These are phyloP conservation scores for Saururus chinensis DNA, from an alignment of 164 flowering plant genomes.

Conservation along the genomic window DNA sequence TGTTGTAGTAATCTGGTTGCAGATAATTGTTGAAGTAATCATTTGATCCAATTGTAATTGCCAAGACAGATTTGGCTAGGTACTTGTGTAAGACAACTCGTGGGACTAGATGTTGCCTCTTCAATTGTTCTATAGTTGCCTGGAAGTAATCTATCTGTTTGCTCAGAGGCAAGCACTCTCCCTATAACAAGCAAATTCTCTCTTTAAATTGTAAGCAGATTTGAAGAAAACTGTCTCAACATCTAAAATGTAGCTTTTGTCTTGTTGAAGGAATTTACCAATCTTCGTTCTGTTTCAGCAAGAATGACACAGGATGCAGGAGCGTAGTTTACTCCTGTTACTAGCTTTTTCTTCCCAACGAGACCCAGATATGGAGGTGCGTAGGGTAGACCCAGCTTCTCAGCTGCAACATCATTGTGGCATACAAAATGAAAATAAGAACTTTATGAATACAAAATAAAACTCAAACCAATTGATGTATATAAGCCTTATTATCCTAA, in stretches of 20 bases:
- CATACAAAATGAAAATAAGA: no score
- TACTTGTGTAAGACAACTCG: not conserved
- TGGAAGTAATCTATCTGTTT: slow-evolving; percentile 47
- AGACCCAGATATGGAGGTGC: slow-evolving; percentile 17
- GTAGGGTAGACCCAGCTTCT: slow-evolving; percentile 41
- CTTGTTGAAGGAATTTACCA: not conserved
- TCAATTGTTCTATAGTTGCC: slow-evolving; percentile 31
- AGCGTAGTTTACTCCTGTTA: slow-evolving; percentile 37
- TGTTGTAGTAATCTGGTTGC: slow-evolving; percentile 40
- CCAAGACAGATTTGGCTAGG: slow-evolving; percentile 21
- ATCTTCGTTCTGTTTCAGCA: slow-evolving; percentile 16
- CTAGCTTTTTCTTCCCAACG: slow-evolving; percentile 3
- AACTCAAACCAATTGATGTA: not conserved
- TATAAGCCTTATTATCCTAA: not conserved
- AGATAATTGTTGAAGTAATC: slow-evolving; percentile 52
- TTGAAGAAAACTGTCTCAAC: not conserved
- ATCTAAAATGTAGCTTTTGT: not conserved
- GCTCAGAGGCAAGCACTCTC: slow-evolving; percentile 35
- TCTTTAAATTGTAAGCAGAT: no score
- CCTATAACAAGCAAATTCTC: slow-evolving; percentile 29
- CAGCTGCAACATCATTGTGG: slow-evolving; percentile 23
- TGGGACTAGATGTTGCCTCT: not conserved
- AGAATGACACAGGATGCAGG: slow-evolving; percentile 51
- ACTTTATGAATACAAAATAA: no score
- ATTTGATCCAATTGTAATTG: slow-evolving; percentile 34